Evolutionary conservation across 2,329 filamentous ascomycete species (phyloP).

Genomic region (Aschersonia sp.): DNA sequence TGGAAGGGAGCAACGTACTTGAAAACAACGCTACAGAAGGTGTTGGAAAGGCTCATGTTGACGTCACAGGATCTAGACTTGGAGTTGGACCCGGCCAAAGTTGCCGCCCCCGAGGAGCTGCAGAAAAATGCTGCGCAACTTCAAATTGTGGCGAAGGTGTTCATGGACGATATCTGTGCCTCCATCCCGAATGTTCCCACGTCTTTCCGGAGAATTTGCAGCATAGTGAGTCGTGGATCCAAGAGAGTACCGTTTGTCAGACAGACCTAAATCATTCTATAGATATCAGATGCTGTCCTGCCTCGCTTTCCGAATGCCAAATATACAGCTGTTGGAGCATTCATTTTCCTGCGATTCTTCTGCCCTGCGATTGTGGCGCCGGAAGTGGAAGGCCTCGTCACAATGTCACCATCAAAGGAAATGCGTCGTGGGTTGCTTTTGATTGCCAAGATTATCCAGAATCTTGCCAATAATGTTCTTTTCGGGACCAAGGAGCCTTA

Average conservation of each 20-base stretch:
- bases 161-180: slow-evolving; percentile 55
- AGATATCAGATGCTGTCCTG: slow-evolving; percentile 50
- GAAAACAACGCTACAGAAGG: slow-evolving; percentile 48
- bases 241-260: neutral
- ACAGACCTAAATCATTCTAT: neutral
- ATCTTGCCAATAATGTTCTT: slow-evolving; percentile 56
- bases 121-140: slow-evolving; percentile 52
- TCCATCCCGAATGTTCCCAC: slow-evolving; percentile 46
- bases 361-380: slow-evolving; percentile 59
- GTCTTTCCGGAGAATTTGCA: slow-evolving; percentile 53
- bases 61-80: slow-evolving; percentile 54
- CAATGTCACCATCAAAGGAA: slow-evolving; percentile 46
- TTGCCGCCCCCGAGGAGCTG: slow-evolving; percentile 44
- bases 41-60: slow-evolving; percentile 49
- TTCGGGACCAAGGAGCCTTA: slow-evolving; percentile 60
- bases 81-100: slow-evolving; percentile 50
- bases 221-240: slow-evolving; percentile 32
- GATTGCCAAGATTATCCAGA: slow-evolving; percentile 58
- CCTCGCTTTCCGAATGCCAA: slow-evolving; percentile 53
- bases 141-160: slow-evolving; percentile 52
- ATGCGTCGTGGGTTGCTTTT: slow-evolving; percentile 53
- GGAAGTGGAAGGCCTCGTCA: slow-evolving; percentile 51
- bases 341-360: slow-evolving; percentile 59
- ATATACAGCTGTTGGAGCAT: slow-evolving; percentile 57
- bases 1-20: slow-evolving; percentile 55